These are phyloP conservation scores for Trichoderma asperellum DNA, from an alignment of 2,329 filamentous ascomycete genomes.

Conservation along the genomic window DNA sequence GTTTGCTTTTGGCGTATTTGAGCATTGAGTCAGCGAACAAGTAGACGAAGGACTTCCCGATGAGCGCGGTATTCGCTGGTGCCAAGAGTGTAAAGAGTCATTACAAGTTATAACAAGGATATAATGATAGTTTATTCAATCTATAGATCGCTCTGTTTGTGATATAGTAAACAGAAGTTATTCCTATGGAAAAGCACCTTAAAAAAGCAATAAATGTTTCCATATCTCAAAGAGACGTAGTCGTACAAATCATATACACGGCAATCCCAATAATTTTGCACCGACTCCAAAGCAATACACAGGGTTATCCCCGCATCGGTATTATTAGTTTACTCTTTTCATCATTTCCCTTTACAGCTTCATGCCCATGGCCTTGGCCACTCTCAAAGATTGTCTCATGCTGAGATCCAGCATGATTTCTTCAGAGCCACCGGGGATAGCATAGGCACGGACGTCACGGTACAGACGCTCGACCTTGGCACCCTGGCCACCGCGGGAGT, in stretches of 20 bases:
- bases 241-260: slow-evolving; percentile 27
- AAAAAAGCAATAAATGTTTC: neutral
- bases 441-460: slow-evolving; percentile 92
- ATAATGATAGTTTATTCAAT: slow-evolving; percentile 3
- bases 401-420: slow-evolving; percentile 99
- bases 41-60: too few relatives aligned
- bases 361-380: slow-evolving; percentile 88
- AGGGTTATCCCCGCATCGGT: neutral
- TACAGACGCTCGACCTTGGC: slow-evolving; percentile 95
- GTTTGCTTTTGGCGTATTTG: neutral
- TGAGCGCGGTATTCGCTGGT: too few relatives aligned
- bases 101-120: neutral
- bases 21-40: neutral
- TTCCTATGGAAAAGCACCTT: neutral
- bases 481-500: slow-evolving; percentile 91
- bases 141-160: neutral
- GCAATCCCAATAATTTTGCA: neutral
- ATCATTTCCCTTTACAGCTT: slow-evolving; percentile 65
- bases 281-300: neutral
- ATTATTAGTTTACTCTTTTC: neutral
- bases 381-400: slow-evolving; percentile 86
- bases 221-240: slow-evolving; percentile 8
- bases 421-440: slow-evolving; percentile 92
- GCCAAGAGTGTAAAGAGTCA: neutral
- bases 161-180: neutral